These are phyloP conservation scores for Hypomyces rosellus DNA, from an alignment of 2,329 filamentous ascomycete species.

Conservation along the genomic window DNA sequence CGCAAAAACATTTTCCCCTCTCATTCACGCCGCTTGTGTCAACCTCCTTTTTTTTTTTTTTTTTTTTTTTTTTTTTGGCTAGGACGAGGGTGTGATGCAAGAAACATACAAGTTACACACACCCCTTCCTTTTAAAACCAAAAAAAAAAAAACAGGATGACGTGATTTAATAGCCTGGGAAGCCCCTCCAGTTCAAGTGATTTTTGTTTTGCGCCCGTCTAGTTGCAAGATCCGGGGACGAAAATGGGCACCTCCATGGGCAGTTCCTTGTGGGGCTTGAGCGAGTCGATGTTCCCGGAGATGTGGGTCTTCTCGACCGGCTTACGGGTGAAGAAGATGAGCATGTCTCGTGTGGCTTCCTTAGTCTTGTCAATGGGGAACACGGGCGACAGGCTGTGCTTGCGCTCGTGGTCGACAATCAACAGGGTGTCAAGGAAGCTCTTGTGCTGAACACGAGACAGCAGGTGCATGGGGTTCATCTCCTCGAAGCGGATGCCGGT, in stretches of 20 bases:
- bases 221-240: constrained; percentile 10
- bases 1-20: too few relatives aligned
- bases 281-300: constrained; percentile 20
- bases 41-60: too few relatives aligned
- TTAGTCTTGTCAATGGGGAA: constrained; percentile 17
- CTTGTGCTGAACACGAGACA: constrained; percentile 20
- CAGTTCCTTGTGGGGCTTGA: constrained; percentile 18
- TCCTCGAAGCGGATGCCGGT: constrained; percentile 19
- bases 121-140: too few relatives aligned
- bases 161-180: too few relatives aligned
- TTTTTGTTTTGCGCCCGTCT: not conserved
- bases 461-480: constrained; percentile 17
- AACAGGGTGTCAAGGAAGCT: constrained; percentile 23
- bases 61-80: too few relatives aligned
- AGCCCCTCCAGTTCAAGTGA: too few relatives aligned
- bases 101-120: too few relatives aligned
- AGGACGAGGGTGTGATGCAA: too few relatives aligned
- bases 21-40: too few relatives aligned
- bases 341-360: constrained; percentile 23
- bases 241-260: constrained; percentile 23
- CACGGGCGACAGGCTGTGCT: constrained; percentile 22
- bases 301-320: constrained; percentile 18
- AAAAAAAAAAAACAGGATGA: too few relatives aligned
- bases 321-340: constrained; percentile 25
- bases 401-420: constrained; percentile 22